Base-by-base conservation (phyloP, 2,329 filamentous ascomycete species). In the Ceratocystiopsis sp. region DNA sequence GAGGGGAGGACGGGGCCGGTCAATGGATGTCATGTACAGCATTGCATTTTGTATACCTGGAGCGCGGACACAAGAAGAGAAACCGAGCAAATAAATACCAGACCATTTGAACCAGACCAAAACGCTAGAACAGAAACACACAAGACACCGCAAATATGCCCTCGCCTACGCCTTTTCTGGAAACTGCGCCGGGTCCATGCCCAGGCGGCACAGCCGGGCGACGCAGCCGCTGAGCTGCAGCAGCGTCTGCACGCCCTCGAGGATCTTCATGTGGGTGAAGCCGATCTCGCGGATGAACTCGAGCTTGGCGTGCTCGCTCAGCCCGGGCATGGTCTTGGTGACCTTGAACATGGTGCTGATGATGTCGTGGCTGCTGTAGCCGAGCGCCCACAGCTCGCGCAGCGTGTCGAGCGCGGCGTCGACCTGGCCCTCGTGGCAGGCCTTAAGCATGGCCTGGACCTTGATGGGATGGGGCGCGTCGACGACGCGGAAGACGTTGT, bases 291-390 rank as follows among this genome's bases (percentile, higher is more conserved):
- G 89, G 64, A 96, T 93, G 54, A 96, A 98, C 58, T 96, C 89
- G 48, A 98, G 68, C 66, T 95, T 95, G 15, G 86, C 78, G 60
- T 96, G 86, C 63, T 98, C 91, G 51, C 85, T 91, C 45, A 98
- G 66, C 2, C 81, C 85, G 2, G 84, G 83, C 46, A 96, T 86
- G 2, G 86, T 93, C 68, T 96, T 98, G 38, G 91, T 96, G 47
- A 98, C 91, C 56, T 81, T 80, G 69, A 98, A 96, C 91, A 98
- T 98, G 48, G 89, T 98, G 63, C 83, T 93, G 61, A 98, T 93
- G 53, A 98, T 94, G 60, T 98, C 91, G 64, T 98, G 89, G 53
- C 85, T 93, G n/a, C 85, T 94, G 64, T 98, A 98, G 14, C 91
- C 91, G 47, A 96, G 66, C 47, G 81, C 77, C 89, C 91, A 98